These are phyloP conservation scores for Tubosaeta sp. DNA, from an alignment of 768 basidiomycete species.

Conservation along the genomic window DNA sequence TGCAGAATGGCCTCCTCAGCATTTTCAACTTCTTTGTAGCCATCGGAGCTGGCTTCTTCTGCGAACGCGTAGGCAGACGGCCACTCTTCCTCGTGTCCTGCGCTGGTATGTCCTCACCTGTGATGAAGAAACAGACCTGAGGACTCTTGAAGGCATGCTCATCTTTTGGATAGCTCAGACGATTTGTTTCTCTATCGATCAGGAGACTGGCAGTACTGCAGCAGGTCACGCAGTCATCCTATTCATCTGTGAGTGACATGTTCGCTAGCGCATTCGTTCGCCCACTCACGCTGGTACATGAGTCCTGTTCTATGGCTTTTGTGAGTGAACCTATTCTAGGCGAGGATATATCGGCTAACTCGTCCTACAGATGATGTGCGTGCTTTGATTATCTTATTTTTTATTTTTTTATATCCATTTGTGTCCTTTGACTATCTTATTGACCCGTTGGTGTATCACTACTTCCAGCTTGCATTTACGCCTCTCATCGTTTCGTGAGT, in stretches of 20 bases:
- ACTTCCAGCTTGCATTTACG: constrained; percentile 33
- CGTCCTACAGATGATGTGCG: constrained; percentile 29
- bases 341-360: not conserved
- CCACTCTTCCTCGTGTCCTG: constrained; percentile 47
- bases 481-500: constrained; percentile 38
- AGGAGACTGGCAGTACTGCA: constrained; percentile 19
- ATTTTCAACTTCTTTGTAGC: constrained; percentile 56
- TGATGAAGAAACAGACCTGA: constrained; percentile 28
- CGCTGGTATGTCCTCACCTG: constrained; percentile 30
- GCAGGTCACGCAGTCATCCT: constrained; percentile 43
- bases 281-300: constrained; percentile 5
- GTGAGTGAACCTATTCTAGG: constrained; percentile 13
- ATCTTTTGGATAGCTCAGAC: constrained; percentile 39
- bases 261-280: not conserved
- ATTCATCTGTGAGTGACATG: constrained; percentile 37
- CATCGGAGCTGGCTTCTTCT: constrained; percentile 44
- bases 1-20: constrained; percentile 49
- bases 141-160: constrained; percentile 37
- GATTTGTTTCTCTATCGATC: constrained; percentile 32
- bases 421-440: constrained; percentile 2
- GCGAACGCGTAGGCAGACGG: constrained; percentile 48
- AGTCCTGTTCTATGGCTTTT: constrained; percentile 39
- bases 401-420: too few species aligned
- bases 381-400: not conserved
- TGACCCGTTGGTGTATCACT: not conserved